Base-by-base conservation (phyloP, 2,329 filamentous ascomycete genomes). In the Sclerotiophoma versabilis region DNA sequence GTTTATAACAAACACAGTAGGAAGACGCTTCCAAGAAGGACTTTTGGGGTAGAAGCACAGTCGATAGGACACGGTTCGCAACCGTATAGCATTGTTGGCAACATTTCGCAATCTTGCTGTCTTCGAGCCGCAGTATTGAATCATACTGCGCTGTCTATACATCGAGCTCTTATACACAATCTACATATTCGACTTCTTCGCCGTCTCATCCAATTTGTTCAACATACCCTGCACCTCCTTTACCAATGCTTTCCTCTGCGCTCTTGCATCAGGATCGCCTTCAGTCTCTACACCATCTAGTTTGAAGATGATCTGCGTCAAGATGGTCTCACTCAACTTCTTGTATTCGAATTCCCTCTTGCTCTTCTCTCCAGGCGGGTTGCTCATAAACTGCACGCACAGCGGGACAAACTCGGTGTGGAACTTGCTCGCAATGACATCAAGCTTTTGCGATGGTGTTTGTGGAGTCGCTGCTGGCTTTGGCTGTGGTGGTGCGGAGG, bases 291-390 rank as follows among this genome's bases (percentile, higher is more conserved):
- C 85, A 19, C 83, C 87, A 70, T 95, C 91, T 32, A 92, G 75
- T 76, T 93, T 93, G 60, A 95, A 76, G 30, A 93, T 69, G 2
- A 92, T 85, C 64, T 92, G 88, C 58, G 88, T 85, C 80, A 95
- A 80, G 32, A 92, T 83, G 4, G 87, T 90, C 78, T 95, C 91
- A 4, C 85, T 87, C 15, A 95, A 74, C 70, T 84, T 87, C 71
- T 88, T 87, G 71, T 93, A 88, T 68, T 93, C 89, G 27, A 92
- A 90, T 12, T 84, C 83, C 43, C 84, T 80, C 79, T 89, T 91
- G 72, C 87, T 87, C 32, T 77, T 65, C 12, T 75, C 68, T 3
- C 75, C 70, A 0, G 91, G 90, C 10, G 91, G 87, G 8, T 81
- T 78, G 5, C 76, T 77, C 17, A 83, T 81, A 70, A 86, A 93